Conservation (phyloP, 2,329 filamentous ascomycete species). For the Pseudogymnoascus sp. region DNA sequence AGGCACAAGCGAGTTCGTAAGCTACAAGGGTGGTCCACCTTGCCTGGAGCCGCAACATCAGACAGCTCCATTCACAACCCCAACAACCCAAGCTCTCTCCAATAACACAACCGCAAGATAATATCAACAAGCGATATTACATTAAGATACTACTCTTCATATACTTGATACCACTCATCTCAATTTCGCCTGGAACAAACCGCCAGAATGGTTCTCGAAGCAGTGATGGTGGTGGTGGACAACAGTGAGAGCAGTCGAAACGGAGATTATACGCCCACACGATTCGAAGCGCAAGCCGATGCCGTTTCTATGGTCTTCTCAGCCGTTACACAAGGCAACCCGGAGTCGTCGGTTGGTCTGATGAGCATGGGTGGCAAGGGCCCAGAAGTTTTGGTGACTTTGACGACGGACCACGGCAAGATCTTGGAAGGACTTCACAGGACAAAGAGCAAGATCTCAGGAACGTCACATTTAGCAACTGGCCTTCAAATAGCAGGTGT, state of each 20-base stretch:
- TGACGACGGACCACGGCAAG: constrained; percentile 94
- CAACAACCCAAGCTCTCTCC: constrained; percentile 3
- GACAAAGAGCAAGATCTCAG: constrained; percentile 84
- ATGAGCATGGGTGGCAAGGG: constrained; percentile 99
- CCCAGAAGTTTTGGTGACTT: constrained; percentile 92
- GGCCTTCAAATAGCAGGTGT: constrained; percentile 93
- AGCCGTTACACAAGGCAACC: constrained; percentile 88
- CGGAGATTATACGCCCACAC: constrained; percentile 82
- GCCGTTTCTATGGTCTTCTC: constrained; percentile 93
- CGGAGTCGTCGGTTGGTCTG: constrained; percentile 91
- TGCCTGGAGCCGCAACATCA: background rate
- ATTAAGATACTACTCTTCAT: background rate
- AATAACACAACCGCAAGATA: constrained; percentile 1
- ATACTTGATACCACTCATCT: background rate
- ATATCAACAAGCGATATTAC: background rate
- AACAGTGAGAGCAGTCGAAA: constrained; percentile 99
- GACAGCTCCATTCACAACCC: constrained; percentile 11
- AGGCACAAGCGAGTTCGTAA: constrained; percentile 8
- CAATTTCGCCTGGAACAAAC: constrained; percentile 13
- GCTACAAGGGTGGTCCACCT: constrained; percentile 4
- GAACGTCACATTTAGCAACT: constrained; percentile 79
- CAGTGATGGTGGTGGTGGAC: constrained; percentile 98
- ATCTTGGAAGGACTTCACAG: constrained; percentile 86
- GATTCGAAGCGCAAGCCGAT: constrained; percentile 94
- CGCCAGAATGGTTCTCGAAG: constrained; percentile 91